Evolutionary conservation across 2,329 filamentous ascomycete genomes (phyloP), one percentile per base, ranked within the genome.

Genomic region (Penicillium sclerotiorum): DNA sequence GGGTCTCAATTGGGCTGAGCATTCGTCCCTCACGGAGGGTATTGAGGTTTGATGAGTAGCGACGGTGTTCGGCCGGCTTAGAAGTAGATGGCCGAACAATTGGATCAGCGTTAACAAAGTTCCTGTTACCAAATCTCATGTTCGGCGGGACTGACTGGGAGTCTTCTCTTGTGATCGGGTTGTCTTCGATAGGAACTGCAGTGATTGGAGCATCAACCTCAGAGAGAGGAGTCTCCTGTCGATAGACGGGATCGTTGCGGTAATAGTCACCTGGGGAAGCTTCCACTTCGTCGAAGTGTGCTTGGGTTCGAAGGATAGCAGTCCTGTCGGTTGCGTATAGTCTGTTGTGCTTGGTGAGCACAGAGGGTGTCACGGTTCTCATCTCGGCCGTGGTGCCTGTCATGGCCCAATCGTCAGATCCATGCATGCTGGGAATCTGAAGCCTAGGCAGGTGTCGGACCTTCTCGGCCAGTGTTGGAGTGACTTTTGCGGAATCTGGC

Each of bases 61-160:
- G 53, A 5, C 62, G 59, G 22, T 64, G 72, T 58, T 73, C 75
- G 18, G 76, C 72, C 8, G 62, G 57, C 18, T 67, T 66, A 13
- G 72, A 74, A 5, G 77, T 76, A 23, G 67, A 63, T 30, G 72
- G 67, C 39, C 80, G 78, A 53, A 70, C 58, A 33, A 79, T 66
- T 42, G 77, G 77, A 33, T 80, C 75, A 21, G 55, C 50, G 18
- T 50, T 57, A 53, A 68, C 62, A 50, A 65, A 36, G 20, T 44
- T 41, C 5, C 56, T 64, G 35, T 76, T 69, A 25, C 85, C 83
- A 76, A 88, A 96, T 67, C 84, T 86, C 91, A 96, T 96, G 73
- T 95, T 86, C 6, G 93, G 93, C 36, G 93, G 93, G 0, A 96
- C 93, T 5, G 92, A 96, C 70, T 96, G 90, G 21, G 90, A 95